Evolutionary conservation across 345 rosid species (phyloP), one percentile per base, ranked within the genome.

Genomic region (Cardiospermum halicacabum): DNA sequence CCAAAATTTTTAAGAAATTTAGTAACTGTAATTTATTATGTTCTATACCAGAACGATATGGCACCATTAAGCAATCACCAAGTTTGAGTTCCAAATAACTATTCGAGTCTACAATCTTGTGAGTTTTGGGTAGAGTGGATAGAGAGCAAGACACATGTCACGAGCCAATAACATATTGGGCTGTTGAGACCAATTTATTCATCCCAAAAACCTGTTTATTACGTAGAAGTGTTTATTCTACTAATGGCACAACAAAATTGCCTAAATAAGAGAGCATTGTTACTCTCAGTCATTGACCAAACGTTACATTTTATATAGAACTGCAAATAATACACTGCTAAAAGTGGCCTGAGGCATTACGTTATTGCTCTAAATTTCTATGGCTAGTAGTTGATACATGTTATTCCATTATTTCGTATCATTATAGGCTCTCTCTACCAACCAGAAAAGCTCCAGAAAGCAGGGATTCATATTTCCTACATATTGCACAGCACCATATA

Each of bases 181-280:
- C n/a, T n/a, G n/a, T n/a, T n/a, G n/a, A n/a, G n/a, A n/a, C n/a
- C n/a, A n/a, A n/a, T n/a, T n/a, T n/a, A n/a, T n/a, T n/a, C n/a
- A n/a, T n/a, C n/a, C n/a, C n/a, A n/a, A n/a, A n/a, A n/a, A n/a
- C n/a, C n/a, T n/a, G n/a, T n/a, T n/a, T n/a, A n/a, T n/a, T n/a
- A n/a, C n/a, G n/a, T n/a, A n/a, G n/a, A n/a, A n/a, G n/a, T 36
- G 10, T 36, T 37, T 25, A 3, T n/a, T 16, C 27, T 11, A 11
- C 11, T 1, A 6, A 37, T 28, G 19, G 18, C 37, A n/a, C 8
- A 45, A n/a, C 61, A 65, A 65, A 65, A 65, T 65, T 53, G 62
- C 25, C 10, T 3, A 22, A 3, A 10, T 30, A 54, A 43, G 51
- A 6, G 51, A 15, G 10, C 28, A 13, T 0, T 39, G n/a, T 53